These are phyloP conservation scores for Phytophthora idaei DNA, from an alignment of 352 stramenopile genomes.

Conservation along the genomic window DNA sequence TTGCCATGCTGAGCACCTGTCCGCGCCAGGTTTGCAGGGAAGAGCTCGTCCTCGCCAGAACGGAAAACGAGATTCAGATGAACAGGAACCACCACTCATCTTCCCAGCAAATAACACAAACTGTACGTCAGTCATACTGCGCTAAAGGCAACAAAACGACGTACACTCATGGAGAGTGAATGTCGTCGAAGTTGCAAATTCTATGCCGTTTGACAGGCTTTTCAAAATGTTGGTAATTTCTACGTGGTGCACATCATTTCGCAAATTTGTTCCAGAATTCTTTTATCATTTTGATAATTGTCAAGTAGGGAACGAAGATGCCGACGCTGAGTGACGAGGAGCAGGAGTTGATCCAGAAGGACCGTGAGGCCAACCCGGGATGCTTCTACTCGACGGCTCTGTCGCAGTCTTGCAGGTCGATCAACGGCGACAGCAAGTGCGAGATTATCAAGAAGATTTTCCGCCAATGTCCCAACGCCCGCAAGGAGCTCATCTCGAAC, in stretches of 20 bases:
- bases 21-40: no score
- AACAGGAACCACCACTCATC: no score
- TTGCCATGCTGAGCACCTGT: no score
- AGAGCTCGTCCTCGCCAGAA: no score
- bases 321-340: conserved; percentile 71
- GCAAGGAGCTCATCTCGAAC: conserved; percentile 80
- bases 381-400: conserved; percentile 86
- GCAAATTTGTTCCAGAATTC: conserved; percentile 24
- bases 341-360: conserved; percentile 73
- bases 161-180: conserved; percentile 9
- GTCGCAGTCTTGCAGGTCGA: conserved; percentile 76
- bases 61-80: no score
- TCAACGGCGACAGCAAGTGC: conserved; percentile 88
- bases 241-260: conserved; percentile 25
- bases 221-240: conserved; percentile 21
- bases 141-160: no score
- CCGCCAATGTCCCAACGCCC: conserved; percentile 72
- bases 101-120: no score
- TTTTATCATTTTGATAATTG: conserved; percentile 3
- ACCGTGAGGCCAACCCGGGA: conserved; percentile 71
- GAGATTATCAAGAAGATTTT: conserved; percentile 89
- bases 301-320: conserved; percentile 35
- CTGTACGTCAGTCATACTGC: no score
- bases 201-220: conserved; percentile 9
- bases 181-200: conserved; percentile 16